Evolutionary conservation across 352 stramenopile genomes (phyloP), one percentile per base, ranked within the genome.

Genomic region (Elongisporangium anandrum): DNA sequence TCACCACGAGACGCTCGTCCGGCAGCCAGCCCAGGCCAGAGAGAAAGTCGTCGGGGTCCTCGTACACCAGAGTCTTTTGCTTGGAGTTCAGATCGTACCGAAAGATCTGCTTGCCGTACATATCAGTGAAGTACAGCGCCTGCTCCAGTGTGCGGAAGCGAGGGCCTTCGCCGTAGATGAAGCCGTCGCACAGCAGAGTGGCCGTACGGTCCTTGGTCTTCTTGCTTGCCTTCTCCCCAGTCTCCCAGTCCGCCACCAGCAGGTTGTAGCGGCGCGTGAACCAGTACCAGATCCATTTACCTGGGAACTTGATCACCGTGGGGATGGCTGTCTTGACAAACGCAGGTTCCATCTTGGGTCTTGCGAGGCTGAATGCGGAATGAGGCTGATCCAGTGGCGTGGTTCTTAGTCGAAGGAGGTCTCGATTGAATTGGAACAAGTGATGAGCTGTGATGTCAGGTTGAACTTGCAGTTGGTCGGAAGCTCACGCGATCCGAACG

Each of bases 91-190:
- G 61, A n/a, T 81, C 71, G 56, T 83, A 88, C 60, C 78, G 79
- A 56, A 83, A 54, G 29, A 91, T 74, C 59, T 83, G 69, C 41
- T 81, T 72, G 26, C 62, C 73, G 60, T 77, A 76, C 77, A 88
- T 91, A 48, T 91, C 81, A 12, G 66, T 69, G 53, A 86, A 88
- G 57, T 88, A 91, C 17, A 91, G 26, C n/a, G 78, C 75, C 1
- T 73, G 63, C 9, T 84, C 72, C 5, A 66, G 16, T 24, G 73
- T 9, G 24, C 77, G 79, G 57, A 89, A 91, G 50, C 81, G 81
- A 24, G 77, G 81, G 0, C 71, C 70, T 68, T 89, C 77, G 6
- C 79, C 81, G 38, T 75, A 89, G 34, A 87, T 59, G 55, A 83
- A 55, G 24, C 49, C 70, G 49, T 79, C 70, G 2, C 56, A 23